Evolutionary conservation across 345 rosid species (phyloP).

Genomic region (Hibiscus tridactylites): DNA sequence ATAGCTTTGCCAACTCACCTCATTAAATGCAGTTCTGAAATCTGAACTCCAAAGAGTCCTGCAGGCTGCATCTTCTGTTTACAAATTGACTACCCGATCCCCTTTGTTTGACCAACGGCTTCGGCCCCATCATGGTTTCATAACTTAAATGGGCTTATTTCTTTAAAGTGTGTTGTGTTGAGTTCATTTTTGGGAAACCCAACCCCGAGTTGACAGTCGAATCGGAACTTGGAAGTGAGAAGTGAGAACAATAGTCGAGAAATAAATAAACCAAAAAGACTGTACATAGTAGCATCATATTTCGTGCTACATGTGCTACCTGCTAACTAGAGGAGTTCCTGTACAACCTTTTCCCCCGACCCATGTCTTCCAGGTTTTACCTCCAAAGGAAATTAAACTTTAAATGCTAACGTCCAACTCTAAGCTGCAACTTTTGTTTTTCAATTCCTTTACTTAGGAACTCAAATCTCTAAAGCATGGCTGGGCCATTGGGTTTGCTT

Average conservation of each 20-base stretch:
- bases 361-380: not conserved
- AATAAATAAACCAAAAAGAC: not conserved
- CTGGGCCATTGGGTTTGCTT: constrained; percentile 24
- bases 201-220: not conserved
- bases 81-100: not conserved
- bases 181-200: not conserved
- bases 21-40: constrained; percentile 16
- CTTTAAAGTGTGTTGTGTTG: not conserved
- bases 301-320: constrained; percentile 8
- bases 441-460: not conserved
- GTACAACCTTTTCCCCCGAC: constrained; percentile 10
- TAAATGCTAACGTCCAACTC: not conserved
- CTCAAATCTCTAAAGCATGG: constrained; percentile 12
- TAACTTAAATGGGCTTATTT: not conserved
- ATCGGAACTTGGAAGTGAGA: not conserved
- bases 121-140: not conserved
- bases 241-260: not conserved
- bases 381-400: not conserved
- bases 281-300: constrained; percentile 3
- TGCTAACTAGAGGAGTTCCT: constrained; percentile 2
- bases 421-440: not conserved
- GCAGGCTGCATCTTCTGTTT: not conserved
- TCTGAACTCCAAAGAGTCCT: not conserved
- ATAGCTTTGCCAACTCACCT: constrained; percentile 8
- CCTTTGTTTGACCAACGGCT: not conserved